Base-by-base conservation (phyloP, 2,329 filamentous ascomycete genomes). In the Helminthosporium solani region DNA sequence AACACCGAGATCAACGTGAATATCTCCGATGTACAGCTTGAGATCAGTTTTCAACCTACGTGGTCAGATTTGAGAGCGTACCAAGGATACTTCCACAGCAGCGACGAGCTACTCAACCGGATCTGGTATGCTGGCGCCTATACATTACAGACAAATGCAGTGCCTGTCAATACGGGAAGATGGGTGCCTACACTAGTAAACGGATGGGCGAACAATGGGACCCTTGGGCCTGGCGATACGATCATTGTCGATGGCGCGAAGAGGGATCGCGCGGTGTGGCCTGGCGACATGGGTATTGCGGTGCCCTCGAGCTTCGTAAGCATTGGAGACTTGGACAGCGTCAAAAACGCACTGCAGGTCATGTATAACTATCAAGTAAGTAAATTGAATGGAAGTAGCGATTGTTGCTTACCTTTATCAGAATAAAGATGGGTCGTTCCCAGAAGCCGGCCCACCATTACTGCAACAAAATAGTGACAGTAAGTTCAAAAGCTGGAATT, bases 81-180 rank as follows among this genome's bases (percentile, higher is more conserved):
- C 41, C 61, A 66, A 25, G 72, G 73, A 1, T 73, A 74, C 28
- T 61, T 64, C 30, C 45, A 57, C 9, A 58, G 44, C 8, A 58
- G 58, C 30, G 65, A 71, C 44, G 64, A 71, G n/a, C 46, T 64
- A 14, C 40, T 71, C 15, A 68, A 71, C 30, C 50, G 52, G 28
- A 75, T 79, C 44, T 79, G 77, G 76, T 79, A 79, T 52, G 64
- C 64, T 37, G 75, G 76, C 3, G 77, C 77, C 6, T 80, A 78
- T 51, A 81, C 79, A 0, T 54, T 80, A 27, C 79, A 79, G 57
- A 73, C 70, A 1, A 74, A 74, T 50, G 58, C 68, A 16, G 70
- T 73, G 0, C 70, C 71, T 2, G 58, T 59, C 7, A 52, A 67
- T 34, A 73, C 70, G 11, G 70, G 70, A 9, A 68, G 70, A 3